Percentiles rank a stretch among this genome's conserved stretches.
These are phyloP conservation scores for Colletotrichum lini DNA, from an alignment of 2,329 filamentous ascomycete species.

Conservation along the genomic window DNA sequence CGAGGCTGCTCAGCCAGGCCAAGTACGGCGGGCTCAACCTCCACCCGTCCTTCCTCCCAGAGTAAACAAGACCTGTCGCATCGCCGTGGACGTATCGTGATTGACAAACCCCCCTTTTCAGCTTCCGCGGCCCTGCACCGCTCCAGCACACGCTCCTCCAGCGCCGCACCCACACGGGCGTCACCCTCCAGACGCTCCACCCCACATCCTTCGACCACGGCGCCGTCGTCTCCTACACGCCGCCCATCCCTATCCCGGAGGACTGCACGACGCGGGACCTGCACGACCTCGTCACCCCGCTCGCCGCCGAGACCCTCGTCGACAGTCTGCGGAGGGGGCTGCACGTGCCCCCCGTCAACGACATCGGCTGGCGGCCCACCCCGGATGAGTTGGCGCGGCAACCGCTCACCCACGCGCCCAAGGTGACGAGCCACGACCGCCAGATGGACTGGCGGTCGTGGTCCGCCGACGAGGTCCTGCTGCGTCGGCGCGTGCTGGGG, in stretches of 20 bases:
- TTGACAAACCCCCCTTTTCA: constrained; percentile 50
- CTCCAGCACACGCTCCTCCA: constrained; percentile 86
- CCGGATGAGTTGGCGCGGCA: constrained; percentile 40
- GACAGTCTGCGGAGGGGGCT: constrained; percentile 72
- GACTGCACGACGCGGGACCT: constrained; percentile 60
- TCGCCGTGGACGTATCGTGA: constrained; percentile 1
- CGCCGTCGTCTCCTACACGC: constrained; percentile 79
- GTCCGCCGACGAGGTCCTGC: constrained; percentile 67
- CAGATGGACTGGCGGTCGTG: constrained; percentile 73
- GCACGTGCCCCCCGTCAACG: constrained; percentile 74
- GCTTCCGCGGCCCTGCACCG: constrained; percentile 87
- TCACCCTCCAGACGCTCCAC: constrained; percentile 91
- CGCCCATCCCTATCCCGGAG: constrained; percentile 62
- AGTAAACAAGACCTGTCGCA: constrained; percentile 64
- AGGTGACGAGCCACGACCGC: constrained; percentile 76
- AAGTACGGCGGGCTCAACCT: constrained; percentile 93
- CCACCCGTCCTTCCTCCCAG: constrained; percentile 91
- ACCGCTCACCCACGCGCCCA: constrained; percentile 72
- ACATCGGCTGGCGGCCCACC: constrained; percentile 50
- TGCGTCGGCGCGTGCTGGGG: constrained; percentile 73
- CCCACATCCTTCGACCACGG: constrained; percentile 84
- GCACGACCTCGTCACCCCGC: constrained; percentile 66
- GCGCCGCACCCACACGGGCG: constrained; percentile 73
- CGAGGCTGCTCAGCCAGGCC: constrained; percentile 76
- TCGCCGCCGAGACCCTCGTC: constrained; percentile 81